Evolutionary conservation across 1,284 basidiomycete species (phyloP).

Genomic region (Moniliophthora roreri): DNA sequence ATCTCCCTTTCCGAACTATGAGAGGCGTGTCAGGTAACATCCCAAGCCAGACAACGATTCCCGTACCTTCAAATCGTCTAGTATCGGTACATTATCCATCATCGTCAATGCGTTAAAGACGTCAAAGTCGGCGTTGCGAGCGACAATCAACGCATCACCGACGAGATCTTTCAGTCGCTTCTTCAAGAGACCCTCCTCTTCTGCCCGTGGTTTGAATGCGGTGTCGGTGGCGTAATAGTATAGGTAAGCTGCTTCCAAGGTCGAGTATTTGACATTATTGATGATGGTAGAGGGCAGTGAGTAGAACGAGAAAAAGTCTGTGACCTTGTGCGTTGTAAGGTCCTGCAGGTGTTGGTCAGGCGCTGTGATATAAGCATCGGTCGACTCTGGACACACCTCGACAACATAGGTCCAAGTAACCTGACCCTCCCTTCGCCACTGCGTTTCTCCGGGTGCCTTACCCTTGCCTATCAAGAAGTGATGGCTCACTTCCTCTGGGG

Average conservation of each 20-base stretch:
- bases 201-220: constrained; percentile 57
- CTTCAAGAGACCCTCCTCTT: constrained; percentile 64
- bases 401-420: constrained; percentile 98
- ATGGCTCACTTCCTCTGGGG: constrained; percentile 82
- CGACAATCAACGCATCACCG: constrained; percentile 77
- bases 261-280: constrained; percentile 56
- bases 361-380: background rate
- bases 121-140: constrained; percentile 86
- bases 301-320: constrained; percentile 97
- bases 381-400: constrained; percentile 59
- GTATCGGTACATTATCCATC: constrained; percentile 89
- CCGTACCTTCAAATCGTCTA: constrained; percentile 79
- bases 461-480: constrained; percentile 86
- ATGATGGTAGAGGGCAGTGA: constrained; percentile 93
- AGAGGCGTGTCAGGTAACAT: constrained; percentile 11
- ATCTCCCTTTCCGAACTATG: constrained; percentile 87
- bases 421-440: constrained; percentile 65
- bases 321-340: constrained; percentile 79
- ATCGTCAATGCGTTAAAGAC: constrained; percentile 95
- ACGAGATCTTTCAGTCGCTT: constrained; percentile 74
- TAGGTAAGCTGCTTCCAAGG: constrained; percentile 89
- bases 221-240: constrained; percentile 85
- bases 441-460: constrained; percentile 41
- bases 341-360: constrained; percentile 49
- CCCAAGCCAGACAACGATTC: constrained; percentile 6